Evolutionary conservation across 495 filamentous ascomycete genomes (phyloP).

Genomic region (Corynascus novoguineensis): DNA sequence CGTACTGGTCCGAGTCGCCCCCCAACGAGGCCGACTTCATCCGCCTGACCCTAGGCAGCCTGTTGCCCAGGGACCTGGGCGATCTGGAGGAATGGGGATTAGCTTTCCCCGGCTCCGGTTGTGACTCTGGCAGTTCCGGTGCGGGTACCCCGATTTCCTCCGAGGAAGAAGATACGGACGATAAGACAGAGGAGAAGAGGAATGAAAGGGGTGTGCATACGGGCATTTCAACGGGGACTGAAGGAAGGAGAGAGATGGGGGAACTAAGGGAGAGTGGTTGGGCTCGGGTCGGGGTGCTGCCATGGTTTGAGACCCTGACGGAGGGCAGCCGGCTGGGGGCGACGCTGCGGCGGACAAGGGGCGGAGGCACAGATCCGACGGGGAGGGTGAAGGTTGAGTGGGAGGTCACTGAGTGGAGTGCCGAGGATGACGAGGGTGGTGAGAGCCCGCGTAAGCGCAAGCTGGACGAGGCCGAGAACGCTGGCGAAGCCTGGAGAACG

Average conservation of each 20-base stretch:
- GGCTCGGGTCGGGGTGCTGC: constrained; percentile 46
- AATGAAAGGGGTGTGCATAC: not conserved
- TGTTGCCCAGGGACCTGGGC: constrained; percentile 59
- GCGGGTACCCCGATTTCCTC: constrained; percentile 27
- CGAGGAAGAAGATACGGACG: constrained; percentile 34
- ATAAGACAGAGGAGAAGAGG: constrained; percentile 13
- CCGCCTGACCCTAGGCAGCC: constrained; percentile 64
- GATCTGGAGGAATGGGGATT: constrained; percentile 64
- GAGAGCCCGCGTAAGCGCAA: constrained; percentile 35
- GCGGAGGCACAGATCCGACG: constrained; percentile 50
- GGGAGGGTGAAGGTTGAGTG: constrained; percentile 64
- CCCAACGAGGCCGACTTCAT: constrained; percentile 66
- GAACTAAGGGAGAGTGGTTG: constrained; percentile 15
- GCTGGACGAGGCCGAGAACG: not conserved
- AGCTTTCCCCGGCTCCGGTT: constrained; percentile 38
- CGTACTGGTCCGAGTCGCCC: constrained; percentile 71
- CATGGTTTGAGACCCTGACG: constrained; percentile 80
- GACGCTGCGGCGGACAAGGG: constrained; percentile 54
- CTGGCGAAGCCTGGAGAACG: not conserved
- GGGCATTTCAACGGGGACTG: constrained; percentile 8
- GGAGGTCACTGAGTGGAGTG: constrained; percentile 76
- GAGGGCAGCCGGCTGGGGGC: constrained; percentile 65
- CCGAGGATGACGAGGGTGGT: constrained; percentile 54
- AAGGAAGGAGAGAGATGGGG: constrained; percentile 21
- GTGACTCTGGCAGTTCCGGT: not conserved